Evolutionary conservation across 2,329 filamentous ascomycete genomes (phyloP).

Genomic region (Trichophyton rubrum): DNA sequence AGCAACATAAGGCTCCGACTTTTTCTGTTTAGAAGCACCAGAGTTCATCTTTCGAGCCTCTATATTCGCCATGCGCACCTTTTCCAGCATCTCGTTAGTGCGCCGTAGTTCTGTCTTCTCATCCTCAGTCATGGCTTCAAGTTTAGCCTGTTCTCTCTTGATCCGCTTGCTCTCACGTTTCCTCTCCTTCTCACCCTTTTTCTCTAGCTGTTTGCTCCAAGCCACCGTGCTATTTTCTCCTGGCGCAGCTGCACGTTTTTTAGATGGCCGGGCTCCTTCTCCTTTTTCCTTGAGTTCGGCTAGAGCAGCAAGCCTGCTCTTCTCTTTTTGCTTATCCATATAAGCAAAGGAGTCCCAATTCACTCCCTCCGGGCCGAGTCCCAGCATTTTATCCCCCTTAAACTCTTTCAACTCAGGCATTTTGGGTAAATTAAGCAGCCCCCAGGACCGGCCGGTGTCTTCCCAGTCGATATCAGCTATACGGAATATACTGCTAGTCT

Average conservation of each 20-base stretch:
- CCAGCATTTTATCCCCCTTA: slow-evolving; percentile 52
- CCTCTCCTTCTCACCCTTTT: slow-evolving; percentile 49
- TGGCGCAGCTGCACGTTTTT: slow-evolving; percentile 42
- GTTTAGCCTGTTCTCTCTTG: slow-evolving; percentile 50
- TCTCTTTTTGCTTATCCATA: slow-evolving; percentile 59
- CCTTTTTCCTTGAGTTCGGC: slow-evolving; percentile 36
- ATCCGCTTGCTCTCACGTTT: slow-evolving; percentile 53
- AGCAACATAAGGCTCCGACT: slow-evolving; percentile 13
- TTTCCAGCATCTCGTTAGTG: slow-evolving; percentile 50
- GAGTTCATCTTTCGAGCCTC: not conserved
- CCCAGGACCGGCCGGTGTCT: slow-evolving; percentile 71
- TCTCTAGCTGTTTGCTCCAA: slow-evolving; percentile 60
- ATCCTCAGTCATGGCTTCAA: slow-evolving; percentile 56
- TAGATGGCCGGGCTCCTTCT: slow-evolving; percentile 27
- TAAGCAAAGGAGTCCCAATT: slow-evolving; percentile 59
- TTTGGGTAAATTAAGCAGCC: slow-evolving; percentile 69
- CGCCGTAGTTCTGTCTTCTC: slow-evolving; percentile 52
- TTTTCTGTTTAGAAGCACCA: slow-evolving; percentile 4
- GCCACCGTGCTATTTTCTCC: slow-evolving; percentile 42
- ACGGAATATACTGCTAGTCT: slow-evolving; percentile 82
- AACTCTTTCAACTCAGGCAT: slow-evolving; percentile 83
- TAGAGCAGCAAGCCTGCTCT: slow-evolving; percentile 47
- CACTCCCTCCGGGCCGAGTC: slow-evolving; percentile 38
- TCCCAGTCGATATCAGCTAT: slow-evolving; percentile 72
- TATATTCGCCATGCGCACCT: slow-evolving; percentile 48